phyloP scores from a whole-genome alignment of 2,329 filamentous ascomycete genomes.

The Penicillium janthinellum region DNA sequence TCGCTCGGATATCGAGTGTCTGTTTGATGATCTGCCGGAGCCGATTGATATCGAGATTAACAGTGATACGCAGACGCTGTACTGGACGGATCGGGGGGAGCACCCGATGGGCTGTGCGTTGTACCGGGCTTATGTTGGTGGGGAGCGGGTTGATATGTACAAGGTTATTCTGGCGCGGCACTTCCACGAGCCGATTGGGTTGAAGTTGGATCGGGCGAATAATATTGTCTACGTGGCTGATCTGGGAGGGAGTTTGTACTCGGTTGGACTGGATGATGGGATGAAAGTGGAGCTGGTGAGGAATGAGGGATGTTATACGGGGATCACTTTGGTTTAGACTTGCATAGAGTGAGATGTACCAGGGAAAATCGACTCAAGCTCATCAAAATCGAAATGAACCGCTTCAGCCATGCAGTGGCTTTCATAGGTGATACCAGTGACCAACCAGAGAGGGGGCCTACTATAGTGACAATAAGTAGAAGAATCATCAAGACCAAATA shows the following conservation, averaged over 20 bases:
- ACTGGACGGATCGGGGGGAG: constrained; percentile 65
- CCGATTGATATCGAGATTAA: constrained; percentile 62
- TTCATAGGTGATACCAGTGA: too few relatives aligned
- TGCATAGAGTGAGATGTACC: not conserved
- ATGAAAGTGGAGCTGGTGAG: constrained; percentile 22
- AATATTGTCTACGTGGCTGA: constrained; percentile 28
- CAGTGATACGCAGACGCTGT: constrained; percentile 48
- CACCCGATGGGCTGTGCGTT: constrained; percentile 57
- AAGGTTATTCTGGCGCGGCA: constrained; percentile 21
- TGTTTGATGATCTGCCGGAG: constrained; percentile 54
- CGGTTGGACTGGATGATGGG: constrained; percentile 21
- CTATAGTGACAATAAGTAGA: not conserved
- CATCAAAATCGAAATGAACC: too few relatives aligned
- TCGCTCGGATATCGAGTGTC: constrained; percentile 46
- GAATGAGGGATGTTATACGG: constrained; percentile 26
- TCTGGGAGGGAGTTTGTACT: constrained; percentile 30
- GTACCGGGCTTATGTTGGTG: constrained; percentile 41
- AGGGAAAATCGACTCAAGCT: too few relatives aligned
- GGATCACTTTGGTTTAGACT: constrained; percentile 16
- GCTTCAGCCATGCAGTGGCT: too few relatives aligned
- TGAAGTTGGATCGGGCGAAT: constrained; percentile 24
- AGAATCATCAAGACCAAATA: not conserved
- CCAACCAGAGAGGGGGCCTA: not conserved
- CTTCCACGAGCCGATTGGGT: constrained; percentile 29
- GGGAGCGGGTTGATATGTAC: not conserved